Evolutionary conservation across 2,329 filamentous ascomycete species (phyloP).

Genomic region (Cryphonectria nitschkei): DNA sequence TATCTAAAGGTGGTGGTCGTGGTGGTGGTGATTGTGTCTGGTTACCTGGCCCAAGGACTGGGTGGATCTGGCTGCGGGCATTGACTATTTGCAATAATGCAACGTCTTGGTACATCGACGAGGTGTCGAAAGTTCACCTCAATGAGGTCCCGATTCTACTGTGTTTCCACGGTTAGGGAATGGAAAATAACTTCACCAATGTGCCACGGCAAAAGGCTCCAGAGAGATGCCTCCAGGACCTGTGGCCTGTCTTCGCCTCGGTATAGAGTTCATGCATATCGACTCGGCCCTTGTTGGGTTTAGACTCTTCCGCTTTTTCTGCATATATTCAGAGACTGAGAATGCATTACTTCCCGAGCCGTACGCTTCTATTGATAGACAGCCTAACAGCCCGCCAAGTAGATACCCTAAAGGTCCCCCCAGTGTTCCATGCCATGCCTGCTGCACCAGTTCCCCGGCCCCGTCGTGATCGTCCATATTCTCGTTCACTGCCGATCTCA

Average conservation of each 20-base stretch:
- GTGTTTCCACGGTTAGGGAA: constrained; percentile 9
- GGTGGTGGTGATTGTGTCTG: background rate
- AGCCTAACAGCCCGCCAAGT: constrained; percentile 6
- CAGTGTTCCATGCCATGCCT: constrained; percentile 17
- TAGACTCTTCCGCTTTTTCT: constrained; percentile 20
- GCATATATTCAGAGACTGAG: constrained; percentile 19
- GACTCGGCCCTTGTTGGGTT: constrained; percentile 21
- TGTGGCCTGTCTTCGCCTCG: constrained; percentile 12
- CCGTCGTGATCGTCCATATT: constrained; percentile 18
- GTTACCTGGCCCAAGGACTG: background rate
- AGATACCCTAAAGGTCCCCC: constrained; percentile 7
- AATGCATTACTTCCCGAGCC: constrained; percentile 13
- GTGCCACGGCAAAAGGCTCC: constrained; percentile 17
- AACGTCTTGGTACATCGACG: background rate
- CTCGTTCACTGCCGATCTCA: constrained; percentile 6
- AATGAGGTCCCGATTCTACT: background rate
- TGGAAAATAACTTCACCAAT: constrained; percentile 24
- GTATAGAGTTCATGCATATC: background rate
- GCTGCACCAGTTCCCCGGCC: constrained; percentile 12
- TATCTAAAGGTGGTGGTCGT: background rate
- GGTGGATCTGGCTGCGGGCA: background rate
- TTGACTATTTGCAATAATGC: background rate
- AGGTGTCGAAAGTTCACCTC: background rate
- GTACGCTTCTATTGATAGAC: constrained; percentile 12
- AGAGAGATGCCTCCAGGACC: background rate